Evolutionary conservation across 2,329 filamentous ascomycete genomes (phyloP), one percentile per base, ranked within the genome.

Genomic region (Pleoardoris graminearum): DNA sequence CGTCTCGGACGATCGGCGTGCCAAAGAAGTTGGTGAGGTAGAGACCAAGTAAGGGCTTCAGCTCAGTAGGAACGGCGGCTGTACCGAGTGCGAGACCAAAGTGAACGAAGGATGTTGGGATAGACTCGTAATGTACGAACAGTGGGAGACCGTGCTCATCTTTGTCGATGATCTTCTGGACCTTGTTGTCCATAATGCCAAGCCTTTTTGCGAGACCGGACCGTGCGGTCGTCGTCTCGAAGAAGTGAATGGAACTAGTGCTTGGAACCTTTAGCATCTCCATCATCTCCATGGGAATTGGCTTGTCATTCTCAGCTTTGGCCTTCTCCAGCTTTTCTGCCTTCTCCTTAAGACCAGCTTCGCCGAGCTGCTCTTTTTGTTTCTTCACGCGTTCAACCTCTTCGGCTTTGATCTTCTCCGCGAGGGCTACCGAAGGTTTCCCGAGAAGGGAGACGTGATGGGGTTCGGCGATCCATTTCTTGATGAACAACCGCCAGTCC

Each of bases 61-160:
- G 82, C 58, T 92, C 84, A n/a, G 88, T 82, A 0, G 92, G 90
- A 1, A 97, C 79, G 27, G 84, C 79, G 1, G 85, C 82, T 0
- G 91, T 96, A 47, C 90, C 90, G 44, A 97, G 79, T 50, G 94
- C 85, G 19, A 97, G 75, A 42, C 85, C 87, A 52, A 97, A 82
- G 62, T 93, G 88, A 6, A 96, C 91, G 71, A 99, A 99, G 68
- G 91, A 96, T 53, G 90, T 95, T 2, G 88, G 87, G 12, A 97
- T 91, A 66, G 96, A 87, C 74, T 99, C 94, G 60, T 95, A 99
- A 74, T 99, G 93, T n/a, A 99, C 81, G 74, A 97, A 99, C 2
- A 97, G 78, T 0, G 91, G 88, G n/a, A 86, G 70, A 14, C 80
- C 78, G 6, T 79, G 73, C 32, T 82, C 80, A 35, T 90, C 84